A percentile compares a stretch with the other conserved stretches of the same genome.
These are phyloP conservation scores for Pilatotrama ljubarskyi DNA, from an alignment of 768 basidiomycete genomes.

Conservation along the genomic window DNA sequence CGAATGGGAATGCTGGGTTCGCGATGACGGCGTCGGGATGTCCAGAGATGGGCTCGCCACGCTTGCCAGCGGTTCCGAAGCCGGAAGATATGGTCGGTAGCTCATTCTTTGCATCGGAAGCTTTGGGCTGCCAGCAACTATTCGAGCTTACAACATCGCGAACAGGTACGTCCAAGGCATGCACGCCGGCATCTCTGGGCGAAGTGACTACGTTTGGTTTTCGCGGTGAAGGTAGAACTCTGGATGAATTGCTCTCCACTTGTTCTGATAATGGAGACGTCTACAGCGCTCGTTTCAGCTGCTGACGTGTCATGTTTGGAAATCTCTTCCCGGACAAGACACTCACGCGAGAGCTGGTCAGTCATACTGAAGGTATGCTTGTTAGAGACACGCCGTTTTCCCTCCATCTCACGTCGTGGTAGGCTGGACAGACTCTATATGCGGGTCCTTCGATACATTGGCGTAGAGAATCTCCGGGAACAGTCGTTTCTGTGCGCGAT, in stretches of 20 bases:
- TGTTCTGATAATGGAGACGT: no score
- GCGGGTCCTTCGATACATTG: constrained; percentile 73
- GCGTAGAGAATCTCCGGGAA: constrained; percentile 73
- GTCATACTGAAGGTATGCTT: constrained; percentile 69
- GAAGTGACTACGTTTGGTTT: constrained; percentile 77
- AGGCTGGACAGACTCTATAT: constrained; percentile 72
- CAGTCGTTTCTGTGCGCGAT: constrained; percentile 82
- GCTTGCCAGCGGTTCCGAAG: constrained; percentile 52
- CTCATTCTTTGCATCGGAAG: neutral
- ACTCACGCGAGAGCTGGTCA: constrained; percentile 68
- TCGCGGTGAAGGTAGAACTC: constrained; percentile 82
- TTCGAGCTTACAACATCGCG: no score
- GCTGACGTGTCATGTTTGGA: constrained; percentile 80
- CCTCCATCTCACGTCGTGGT: neutral
- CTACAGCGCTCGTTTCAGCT: constrained; percentile 79
- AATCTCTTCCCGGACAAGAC: constrained; percentile 72
- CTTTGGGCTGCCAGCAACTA: no score
- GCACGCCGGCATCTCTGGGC: constrained; percentile 50
- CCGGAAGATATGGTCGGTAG: constrained; percentile 69
- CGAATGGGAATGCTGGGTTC: constrained; percentile 83
- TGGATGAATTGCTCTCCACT: no score
- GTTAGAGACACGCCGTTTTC: neutral
- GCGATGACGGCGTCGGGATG: constrained; percentile 85
- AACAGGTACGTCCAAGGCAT: constrained; percentile 74
- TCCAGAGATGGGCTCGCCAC: constrained; percentile 53